A percentile compares a stretch with the other conserved stretches of the same genome.
Conservation (phyloP, 139 green algal species). For the Coccomyxa sp. region DNA sequence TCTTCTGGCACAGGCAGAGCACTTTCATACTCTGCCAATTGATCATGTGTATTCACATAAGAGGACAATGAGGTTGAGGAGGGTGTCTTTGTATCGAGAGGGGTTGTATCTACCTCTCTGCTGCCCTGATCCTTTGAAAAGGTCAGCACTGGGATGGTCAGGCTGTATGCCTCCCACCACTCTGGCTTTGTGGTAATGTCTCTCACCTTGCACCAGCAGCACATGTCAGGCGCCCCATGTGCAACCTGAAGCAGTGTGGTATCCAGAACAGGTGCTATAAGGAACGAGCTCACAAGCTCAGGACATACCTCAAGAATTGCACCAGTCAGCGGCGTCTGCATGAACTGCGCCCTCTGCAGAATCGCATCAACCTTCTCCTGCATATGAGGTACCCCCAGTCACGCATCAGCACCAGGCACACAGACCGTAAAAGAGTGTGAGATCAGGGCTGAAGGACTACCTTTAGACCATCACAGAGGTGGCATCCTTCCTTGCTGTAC, state of each 20-base stretch:
- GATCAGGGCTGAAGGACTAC: constrained; percentile 14
- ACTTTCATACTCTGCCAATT: no score
- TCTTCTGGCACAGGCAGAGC: no score
- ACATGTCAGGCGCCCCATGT: constrained; percentile 10
- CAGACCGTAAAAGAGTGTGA: neutral
- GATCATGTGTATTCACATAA: no score
- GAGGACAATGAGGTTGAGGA: no score
- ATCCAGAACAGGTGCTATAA: no score
- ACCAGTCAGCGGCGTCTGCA: constrained; percentile 27
- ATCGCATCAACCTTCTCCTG: constrained; percentile 39
- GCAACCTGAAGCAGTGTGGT: neutral
- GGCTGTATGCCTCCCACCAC: neutral
- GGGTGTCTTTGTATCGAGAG: no score
- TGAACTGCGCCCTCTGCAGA: constrained; percentile 47
- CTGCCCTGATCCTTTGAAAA: neutral
- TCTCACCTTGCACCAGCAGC: neutral
- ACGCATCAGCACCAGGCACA: neutral
- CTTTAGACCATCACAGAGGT: constrained; percentile 49
- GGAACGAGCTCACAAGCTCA: no score
- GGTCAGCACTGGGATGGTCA: neutral
- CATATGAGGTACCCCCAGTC: no score
- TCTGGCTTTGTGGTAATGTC: neutral
- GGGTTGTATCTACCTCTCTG: neutral
- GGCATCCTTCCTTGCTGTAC: constrained; percentile 58
- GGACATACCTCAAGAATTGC: constrained; percentile 25